Base-by-base conservation (phyloP, 306 rosid genomes). In the Prinsepia uniflora region DNA sequence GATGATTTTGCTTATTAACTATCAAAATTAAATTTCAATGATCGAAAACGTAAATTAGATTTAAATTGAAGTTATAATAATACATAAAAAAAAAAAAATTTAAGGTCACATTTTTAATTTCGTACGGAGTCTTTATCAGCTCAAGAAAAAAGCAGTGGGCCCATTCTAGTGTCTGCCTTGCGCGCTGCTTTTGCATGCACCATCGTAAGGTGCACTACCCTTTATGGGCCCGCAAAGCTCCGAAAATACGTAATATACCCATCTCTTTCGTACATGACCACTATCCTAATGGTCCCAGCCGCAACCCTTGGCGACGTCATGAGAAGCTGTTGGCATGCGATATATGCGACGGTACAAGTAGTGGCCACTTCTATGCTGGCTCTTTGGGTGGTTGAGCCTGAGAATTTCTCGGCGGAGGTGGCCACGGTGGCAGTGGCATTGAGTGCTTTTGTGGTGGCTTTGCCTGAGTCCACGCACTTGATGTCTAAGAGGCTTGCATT, bases 291-390 rank as follows among this genome's bases (percentile, higher is more conserved):
- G 19, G 81, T 82, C 15, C 79, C 92, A 0, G 92, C 86, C 40
- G 87, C 90, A 13, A 77, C 88, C 3, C 83, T 90, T 1, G 98
- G 96, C 2, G 89, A 92, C 77, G 72, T 95, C 18, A 20, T 90
- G 5, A 68, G 87, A 76, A 84, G 96, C 58, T 76, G 78, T 14
- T 89, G 91, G 85, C 85, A 78, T 22, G 86, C 80, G 15, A 11
- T 82, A 1, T 85, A 58, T 22, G 95, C 95, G 0, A 88, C 76
- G 7, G n/a, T 61, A 22, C 86, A 78, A 19, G 87, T 74, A 0
- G 44, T 83, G 79, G 7, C 78, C 2, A 42, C 77, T 1, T 79
- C 90, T 24, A 11, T 82, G 19, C 48, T 81, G 14, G 73, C 73
- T 59, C 73, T 90, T 19, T 79, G 80, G 77, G 67, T 90, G 19